Percentiles rank a stretch among this genome's conserved stretches.
These are phyloP conservation scores for Carex pumila DNA, from an alignment of 176 grass and related monocot genomes.

Conservation along the genomic window DNA sequence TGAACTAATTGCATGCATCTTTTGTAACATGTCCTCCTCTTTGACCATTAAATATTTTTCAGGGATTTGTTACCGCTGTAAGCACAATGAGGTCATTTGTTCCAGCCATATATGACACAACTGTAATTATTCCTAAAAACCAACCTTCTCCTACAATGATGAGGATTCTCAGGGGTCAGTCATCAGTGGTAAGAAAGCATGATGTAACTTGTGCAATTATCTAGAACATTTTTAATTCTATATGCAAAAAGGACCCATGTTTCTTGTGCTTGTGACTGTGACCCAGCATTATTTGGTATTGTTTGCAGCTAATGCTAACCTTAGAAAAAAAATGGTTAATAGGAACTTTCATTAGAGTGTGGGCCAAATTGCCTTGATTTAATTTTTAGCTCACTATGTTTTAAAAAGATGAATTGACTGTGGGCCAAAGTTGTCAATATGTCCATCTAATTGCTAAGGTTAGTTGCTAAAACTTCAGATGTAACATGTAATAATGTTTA, in stretches of 20 bases:
- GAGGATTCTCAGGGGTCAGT: slow-evolving; percentile 81
- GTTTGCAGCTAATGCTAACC: background rate
- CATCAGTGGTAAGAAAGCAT: slow-evolving; percentile 70
- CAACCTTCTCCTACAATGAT: slow-evolving; percentile 94
- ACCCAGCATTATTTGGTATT: background rate
- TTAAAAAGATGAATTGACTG: background rate
- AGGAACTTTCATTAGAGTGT: too few relatives aligned
- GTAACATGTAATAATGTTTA: background rate
- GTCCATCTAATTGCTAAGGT: background rate
- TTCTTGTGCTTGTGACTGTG: background rate
- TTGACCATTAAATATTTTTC: slow-evolving; percentile 2
- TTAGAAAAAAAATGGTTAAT: background rate
- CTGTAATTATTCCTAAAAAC: slow-evolving; percentile 87
- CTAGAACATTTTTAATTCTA: background rate
- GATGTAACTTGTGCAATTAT: background rate
- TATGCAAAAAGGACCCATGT: background rate
- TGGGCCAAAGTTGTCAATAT: background rate
- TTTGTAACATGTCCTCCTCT: background rate
- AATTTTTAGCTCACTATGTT: background rate
- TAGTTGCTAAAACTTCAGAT: background rate
- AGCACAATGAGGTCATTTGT: slow-evolving; percentile 88
- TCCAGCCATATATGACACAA: slow-evolving; percentile 88
- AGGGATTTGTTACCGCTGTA: slow-evolving; percentile 97
- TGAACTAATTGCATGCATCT: background rate
- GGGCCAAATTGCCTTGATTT: background rate